A percentile compares a stretch with the other conserved stretches of the same genome.
Conservation (phyloP, 768 basidiomycete species). For the Boletus coccyginus region DNA sequence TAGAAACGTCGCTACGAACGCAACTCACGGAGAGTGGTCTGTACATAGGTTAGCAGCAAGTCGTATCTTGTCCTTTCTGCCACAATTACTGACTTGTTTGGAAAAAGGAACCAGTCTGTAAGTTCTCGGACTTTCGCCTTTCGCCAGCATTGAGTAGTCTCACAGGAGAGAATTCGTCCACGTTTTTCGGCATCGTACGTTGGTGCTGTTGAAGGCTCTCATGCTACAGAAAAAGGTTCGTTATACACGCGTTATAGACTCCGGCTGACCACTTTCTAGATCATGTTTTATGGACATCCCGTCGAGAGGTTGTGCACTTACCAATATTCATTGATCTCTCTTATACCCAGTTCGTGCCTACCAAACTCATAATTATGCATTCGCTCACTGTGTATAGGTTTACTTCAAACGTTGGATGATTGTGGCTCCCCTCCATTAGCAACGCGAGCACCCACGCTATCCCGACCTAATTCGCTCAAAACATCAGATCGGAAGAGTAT, state of each 20-base stretch:
- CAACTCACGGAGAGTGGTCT: conserved; percentile 91
- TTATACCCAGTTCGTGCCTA: conserved; percentile 68
- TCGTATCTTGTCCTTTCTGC: background rate
- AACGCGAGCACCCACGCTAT: conserved; percentile 55
- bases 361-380: background rate
- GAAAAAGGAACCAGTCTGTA: conserved; percentile 68
- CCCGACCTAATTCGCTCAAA: conserved; percentile 72
- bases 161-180: conserved; percentile 87
- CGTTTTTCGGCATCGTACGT: conserved; percentile 87
- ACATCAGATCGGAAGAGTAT: conserved; percentile 92
- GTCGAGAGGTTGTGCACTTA: conserved; percentile 96
- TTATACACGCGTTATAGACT: background rate
- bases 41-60: conserved; percentile 79
- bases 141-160: background rate
- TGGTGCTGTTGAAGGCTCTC: conserved; percentile 91
- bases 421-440: conserved; percentile 84
- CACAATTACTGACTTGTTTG: conserved; percentile 8
- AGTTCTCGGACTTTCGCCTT: conserved; percentile 17
- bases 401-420: conserved; percentile 87
- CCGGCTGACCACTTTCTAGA: conserved; percentile 42
- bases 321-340: conserved; percentile 94
- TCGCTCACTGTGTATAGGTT: conserved; percentile 43
- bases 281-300: conserved; percentile 96
- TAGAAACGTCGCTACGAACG: conserved; percentile 71
- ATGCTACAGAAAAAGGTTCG: conserved; percentile 89